Conservation (phyloP, 202 grass and related monocot species). For the Musa balbisiana region DNA sequence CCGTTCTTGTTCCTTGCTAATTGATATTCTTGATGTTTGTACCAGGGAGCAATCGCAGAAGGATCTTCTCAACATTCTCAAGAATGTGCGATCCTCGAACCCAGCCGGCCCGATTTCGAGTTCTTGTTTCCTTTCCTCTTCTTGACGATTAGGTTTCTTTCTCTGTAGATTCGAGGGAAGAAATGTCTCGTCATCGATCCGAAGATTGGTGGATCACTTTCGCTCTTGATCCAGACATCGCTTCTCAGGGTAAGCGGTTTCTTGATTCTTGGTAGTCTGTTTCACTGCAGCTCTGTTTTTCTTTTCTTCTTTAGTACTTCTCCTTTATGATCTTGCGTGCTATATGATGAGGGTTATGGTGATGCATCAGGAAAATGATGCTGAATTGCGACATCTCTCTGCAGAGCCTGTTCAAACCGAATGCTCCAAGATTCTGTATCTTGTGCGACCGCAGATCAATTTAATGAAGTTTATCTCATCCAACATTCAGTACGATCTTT, state of each 20-base stretch:
- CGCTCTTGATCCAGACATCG: constrained; percentile 57
- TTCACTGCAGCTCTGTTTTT: background rate
- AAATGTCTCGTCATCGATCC: constrained; percentile 85
- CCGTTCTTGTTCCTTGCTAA: background rate
- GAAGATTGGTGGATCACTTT: constrained; percentile 65
- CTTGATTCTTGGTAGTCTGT: background rate
- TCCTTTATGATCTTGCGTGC: background rate
- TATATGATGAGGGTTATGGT: constrained; percentile 3
- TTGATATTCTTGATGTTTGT: constrained; percentile 14
- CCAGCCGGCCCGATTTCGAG: background rate
- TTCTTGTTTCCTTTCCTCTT: constrained; percentile 1
- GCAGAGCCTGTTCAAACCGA: constrained; percentile 65
- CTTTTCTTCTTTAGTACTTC: background rate
- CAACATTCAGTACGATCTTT: constrained; percentile 60
- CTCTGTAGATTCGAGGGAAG: constrained; percentile 57
- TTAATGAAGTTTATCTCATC: constrained; percentile 67
- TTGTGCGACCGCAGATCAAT: constrained; percentile 54
- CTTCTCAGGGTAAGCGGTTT: constrained; percentile 49
- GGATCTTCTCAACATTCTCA: constrained; percentile 67
- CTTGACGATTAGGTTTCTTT: constrained; percentile 3
- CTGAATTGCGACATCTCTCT: constrained; percentile 61
- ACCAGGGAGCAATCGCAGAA: constrained; percentile 82
- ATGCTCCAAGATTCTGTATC: constrained; percentile 63
- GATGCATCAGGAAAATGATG: constrained; percentile 54
- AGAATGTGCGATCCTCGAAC: constrained; percentile 43